A percentile compares a stretch with the other conserved stretches of the same genome.
These are phyloP conservation scores for Pestalotiopsis sp. DNA, from an alignment of 2,329 filamentous ascomycete species.

Conservation along the genomic window DNA sequence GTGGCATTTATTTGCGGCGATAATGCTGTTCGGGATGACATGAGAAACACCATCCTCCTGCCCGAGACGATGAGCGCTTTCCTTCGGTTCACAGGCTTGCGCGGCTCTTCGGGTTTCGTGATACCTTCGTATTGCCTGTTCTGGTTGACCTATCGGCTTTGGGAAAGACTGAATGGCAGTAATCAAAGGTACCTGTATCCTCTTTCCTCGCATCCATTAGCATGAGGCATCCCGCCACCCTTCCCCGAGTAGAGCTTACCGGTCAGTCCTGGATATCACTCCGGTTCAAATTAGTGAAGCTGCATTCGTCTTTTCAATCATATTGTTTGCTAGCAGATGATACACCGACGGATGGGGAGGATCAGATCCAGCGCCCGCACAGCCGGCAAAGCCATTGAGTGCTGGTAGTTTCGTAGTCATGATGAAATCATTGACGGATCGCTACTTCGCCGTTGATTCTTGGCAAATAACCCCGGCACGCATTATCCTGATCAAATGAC, in stretches of 20 bases:
- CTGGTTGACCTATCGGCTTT: background rate
- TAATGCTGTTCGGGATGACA: background rate
- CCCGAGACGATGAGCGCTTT: background rate
- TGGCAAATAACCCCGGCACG: background rate
- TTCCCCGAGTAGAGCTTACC: background rate
- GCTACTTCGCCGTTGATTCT: background rate
- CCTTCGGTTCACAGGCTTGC: background rate
- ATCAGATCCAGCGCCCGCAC: background rate
- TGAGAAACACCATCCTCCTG: background rate
- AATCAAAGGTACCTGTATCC: background rate
- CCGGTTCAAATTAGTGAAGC: background rate
- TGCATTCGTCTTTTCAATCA: background rate
- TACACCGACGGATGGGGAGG: background rate
- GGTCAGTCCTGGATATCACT: background rate
- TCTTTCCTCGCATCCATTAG: background rate
- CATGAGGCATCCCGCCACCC: background rate
- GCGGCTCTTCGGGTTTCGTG: background rate
- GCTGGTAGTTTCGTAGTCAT: background rate
- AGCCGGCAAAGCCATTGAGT: background rate
- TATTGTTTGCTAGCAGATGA: background rate
- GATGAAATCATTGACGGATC: background rate
- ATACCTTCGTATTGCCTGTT: constrained; percentile 1
- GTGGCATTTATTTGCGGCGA: background rate
- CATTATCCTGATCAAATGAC: background rate
- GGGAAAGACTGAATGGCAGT: background rate